These are phyloP conservation scores for Naganishia friedmannii DNA, from an alignment of 768 basidiomycete species.

Conservation along the genomic window DNA sequence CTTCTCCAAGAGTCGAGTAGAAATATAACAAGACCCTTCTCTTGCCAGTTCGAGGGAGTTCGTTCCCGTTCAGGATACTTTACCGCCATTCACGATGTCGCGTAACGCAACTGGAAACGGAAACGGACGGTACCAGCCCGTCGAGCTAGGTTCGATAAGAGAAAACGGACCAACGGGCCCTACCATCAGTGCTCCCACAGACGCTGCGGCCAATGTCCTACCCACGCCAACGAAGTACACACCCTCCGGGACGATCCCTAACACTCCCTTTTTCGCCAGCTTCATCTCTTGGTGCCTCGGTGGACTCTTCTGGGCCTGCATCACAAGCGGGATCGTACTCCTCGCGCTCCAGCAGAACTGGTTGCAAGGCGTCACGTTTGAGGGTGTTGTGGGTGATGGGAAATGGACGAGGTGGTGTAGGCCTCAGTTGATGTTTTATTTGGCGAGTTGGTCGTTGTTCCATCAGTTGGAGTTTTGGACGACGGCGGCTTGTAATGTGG, in stretches of 20 bases:
- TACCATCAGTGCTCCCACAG: not conserved
- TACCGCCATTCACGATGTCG: not conserved
- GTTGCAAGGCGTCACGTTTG: conserved; percentile 40
- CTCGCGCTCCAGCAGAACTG: conserved; percentile 43
- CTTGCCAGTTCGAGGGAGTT: not conserved
- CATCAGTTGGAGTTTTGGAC: conserved; percentile 94
- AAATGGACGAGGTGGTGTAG: conserved; percentile 61
- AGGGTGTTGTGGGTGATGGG: conserved; percentile 38
- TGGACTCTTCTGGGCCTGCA: conserved; percentile 63
- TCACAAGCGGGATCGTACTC: conserved; percentile 43
- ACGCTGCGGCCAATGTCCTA: not conserved
- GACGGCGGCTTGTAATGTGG: conserved; percentile 90
- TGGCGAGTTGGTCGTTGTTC: conserved; percentile 78
- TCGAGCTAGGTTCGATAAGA: not conserved
- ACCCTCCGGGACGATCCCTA: conserved; percentile 68
- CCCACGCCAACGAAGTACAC: conserved; percentile 31
- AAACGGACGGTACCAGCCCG: not conserved
- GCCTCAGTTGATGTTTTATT: conserved; percentile 75
- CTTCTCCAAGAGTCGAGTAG: not conserved
- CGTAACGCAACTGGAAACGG: conserved; percentile 7
- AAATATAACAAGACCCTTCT: not conserved
- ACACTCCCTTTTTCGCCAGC: conserved; percentile 77
- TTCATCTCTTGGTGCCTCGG: conserved; percentile 84
- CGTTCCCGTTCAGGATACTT: not conserved
- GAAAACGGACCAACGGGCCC: not conserved